Base-by-base conservation (phyloP, 176 grass and related monocot species). In the Saccharum spontaneum region DNA sequence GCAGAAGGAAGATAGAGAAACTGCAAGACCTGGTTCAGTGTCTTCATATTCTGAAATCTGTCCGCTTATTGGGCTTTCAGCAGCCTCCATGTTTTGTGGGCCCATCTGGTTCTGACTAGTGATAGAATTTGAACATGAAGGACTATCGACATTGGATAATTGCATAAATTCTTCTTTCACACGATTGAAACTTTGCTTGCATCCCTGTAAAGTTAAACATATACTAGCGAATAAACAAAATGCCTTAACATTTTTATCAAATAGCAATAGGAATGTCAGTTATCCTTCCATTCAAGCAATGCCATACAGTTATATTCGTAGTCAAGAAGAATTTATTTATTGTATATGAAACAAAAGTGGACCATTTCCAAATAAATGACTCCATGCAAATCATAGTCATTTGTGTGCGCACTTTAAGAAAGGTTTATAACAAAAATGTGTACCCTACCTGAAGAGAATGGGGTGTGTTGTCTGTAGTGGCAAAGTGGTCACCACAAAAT, bases 51-150 rank as follows among this genome's bases (percentile, higher is more conserved):
- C 94, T 76, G 89, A 94, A 34, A 90, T 85, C 2, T 92, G 89
- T 36, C 84, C 79, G 86, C 79, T 97, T 67, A 88, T 86, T 34
- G 87, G 87, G 71, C 94, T 94, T 60, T 88, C 91, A 82, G 79
- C 85, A 86, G 85, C 85, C 77, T 93, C 85, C 54, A 88, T 87
- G 57, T 33, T 84, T 80, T 91, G 91, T 86, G 89, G 90, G 24
- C 71, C 67, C 39, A 88, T 49, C 63, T 89, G 91, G 60, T 85
- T 97, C 75, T 91, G 84, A 86, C 87, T 94, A 78, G 83, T 92
- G 36, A 92, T 78, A 49, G 94, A 94, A 71, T 97, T 94, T 82
- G 94, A 97, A 97, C 87, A 84, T 37, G 86, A 81, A 30, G 94
- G 89, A 70, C 89, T 90, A 77, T 87, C 86, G 13, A 37, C 86